phyloP scores from a whole-genome alignment of 441 rosid species.

The Adansonia madagascariensis region DNA sequence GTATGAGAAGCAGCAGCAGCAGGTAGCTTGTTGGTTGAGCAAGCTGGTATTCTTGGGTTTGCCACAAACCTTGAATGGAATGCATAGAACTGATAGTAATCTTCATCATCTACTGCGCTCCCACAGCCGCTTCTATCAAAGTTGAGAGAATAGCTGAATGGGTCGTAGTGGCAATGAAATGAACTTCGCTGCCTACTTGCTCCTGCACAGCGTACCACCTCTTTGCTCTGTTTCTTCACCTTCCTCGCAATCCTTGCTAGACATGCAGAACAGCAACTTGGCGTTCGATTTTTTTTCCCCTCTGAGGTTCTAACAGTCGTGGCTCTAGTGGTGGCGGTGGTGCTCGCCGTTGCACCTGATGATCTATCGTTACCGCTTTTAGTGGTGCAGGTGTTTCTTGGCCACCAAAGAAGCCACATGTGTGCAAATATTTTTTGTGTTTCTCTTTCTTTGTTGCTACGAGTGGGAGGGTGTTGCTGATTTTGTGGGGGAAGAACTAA shows the following conservation, averaged over 20 bases:
- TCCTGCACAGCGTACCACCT: conserved; percentile 31
- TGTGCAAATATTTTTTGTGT: conserved; percentile 30
- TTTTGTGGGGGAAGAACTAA: not conserved
- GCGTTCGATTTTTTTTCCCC: not conserved
- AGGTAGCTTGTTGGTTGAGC: not conserved
- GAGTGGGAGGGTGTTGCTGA: not conserved
- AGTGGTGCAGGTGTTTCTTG: conserved; percentile 33
- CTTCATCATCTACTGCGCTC: conserved; percentile 46
- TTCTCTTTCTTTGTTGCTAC: not conserved
- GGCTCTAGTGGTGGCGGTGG: not conserved
- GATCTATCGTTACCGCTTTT: not conserved
- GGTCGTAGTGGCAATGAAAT: conserved; percentile 69
- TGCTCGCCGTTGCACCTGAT: not conserved
- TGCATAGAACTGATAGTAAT: conserved; percentile 56
- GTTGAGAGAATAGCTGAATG: conserved; percentile 76
- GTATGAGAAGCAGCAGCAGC: not conserved
- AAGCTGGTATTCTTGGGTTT: conserved; percentile 32
- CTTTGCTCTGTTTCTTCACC: conserved; percentile 49
- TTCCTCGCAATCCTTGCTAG: conserved; percentile 47
- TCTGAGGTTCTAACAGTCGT: not conserved
- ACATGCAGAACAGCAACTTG: conserved; percentile 39
- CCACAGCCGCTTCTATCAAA: conserved; percentile 44
- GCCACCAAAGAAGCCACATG: conserved; percentile 44
- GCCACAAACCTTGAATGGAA: conserved; percentile 67
- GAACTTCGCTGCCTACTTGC: conserved; percentile 41